A percentile compares a stretch with the other conserved stretches of the same genome.
Evolutionary conservation across 225 moss, liverwort and hornwort species (phyloP).

Genomic region (Antitrichia curtipendula): DNA sequence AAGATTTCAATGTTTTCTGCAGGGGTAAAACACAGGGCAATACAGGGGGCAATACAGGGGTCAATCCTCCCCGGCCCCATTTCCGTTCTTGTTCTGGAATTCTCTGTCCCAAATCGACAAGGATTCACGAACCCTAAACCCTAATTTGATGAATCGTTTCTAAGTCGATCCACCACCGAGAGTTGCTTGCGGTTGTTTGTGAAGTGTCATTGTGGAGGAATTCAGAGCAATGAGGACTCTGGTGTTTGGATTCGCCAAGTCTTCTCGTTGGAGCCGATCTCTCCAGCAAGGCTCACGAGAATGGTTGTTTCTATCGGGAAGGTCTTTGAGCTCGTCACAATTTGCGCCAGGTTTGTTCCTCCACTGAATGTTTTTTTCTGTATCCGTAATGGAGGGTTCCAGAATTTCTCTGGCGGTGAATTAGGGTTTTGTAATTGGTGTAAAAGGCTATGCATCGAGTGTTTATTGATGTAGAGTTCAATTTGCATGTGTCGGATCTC

Average conservation of each 20-base stretch:
- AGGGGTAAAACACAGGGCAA: too few species aligned
- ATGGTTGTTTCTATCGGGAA: neutral
- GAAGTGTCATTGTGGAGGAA: neutral
- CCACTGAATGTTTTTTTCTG: neutral
- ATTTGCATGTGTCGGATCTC: neutral
- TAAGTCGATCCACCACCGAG: neutral
- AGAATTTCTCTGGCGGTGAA: neutral
- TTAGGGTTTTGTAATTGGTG: neutral
- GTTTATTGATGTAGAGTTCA: neutral
- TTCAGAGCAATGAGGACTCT: conserved; percentile 8
- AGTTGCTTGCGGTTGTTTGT: neutral
- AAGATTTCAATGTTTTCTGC: too few species aligned
- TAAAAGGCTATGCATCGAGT: neutral
- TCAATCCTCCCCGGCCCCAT: too few species aligned
- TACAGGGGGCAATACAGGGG: too few species aligned
- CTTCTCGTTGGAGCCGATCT: conserved; percentile 1
- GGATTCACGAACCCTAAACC: neutral
- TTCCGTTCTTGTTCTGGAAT: too few species aligned
- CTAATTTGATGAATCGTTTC: neutral
- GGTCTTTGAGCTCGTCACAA: neutral
- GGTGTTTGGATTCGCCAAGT: neutral
- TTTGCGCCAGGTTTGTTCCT: neutral
- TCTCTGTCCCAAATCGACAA: neutral
- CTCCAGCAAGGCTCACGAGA: neutral
- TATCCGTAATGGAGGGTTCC: neutral